Evolutionary conservation across 139 green algal genomes (phyloP).

Genomic region (Protoeuglena noctilucae): DNA sequence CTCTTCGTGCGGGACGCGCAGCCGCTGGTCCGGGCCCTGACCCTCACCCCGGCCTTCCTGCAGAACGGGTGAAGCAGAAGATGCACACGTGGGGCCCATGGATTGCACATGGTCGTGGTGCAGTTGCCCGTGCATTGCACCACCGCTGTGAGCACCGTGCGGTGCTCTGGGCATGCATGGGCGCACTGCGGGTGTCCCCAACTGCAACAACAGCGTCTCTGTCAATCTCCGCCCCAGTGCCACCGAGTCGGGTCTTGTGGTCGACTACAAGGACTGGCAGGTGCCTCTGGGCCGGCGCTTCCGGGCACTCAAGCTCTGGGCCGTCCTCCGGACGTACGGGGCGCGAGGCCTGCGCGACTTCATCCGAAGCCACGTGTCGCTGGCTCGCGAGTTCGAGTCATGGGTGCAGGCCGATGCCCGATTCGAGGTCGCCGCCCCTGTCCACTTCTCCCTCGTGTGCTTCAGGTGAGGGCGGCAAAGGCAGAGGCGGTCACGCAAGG

Average conservation of each 20-base stretch:
- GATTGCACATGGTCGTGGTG: too few relatives aligned
- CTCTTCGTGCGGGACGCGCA: constrained; percentile 45
- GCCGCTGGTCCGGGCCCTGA: constrained; percentile 39
- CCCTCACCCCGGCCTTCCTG: constrained; percentile 54
- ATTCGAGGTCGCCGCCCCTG: constrained; percentile 35
- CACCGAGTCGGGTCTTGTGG: constrained; percentile 11
- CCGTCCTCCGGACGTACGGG: constrained; percentile 68
- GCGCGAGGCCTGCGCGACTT: constrained; percentile 30
- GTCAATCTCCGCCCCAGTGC: neutral
- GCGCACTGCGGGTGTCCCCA: too few relatives aligned
- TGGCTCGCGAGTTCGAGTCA: constrained; percentile 1
- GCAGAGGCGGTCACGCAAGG: neutral
- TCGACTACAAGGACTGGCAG: constrained; percentile 51
- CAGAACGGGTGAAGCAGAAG: neutral
- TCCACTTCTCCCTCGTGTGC: constrained; percentile 45
- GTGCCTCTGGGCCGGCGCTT: constrained; percentile 45
- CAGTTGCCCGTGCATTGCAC: too few relatives aligned
- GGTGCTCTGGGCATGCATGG: too few relatives aligned
- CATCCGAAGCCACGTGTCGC: neutral
- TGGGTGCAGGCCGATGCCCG: constrained; percentile 17
- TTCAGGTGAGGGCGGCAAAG: constrained; percentile 23
- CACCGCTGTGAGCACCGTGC: too few relatives aligned
- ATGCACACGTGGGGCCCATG: too few relatives aligned
- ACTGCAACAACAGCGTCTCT: neutral
- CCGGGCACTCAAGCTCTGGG: constrained; percentile 72